A percentile compares a stretch with the other conserved stretches of the same genome.
Evolutionary conservation across 257 asterid genomes (phyloP).

Genomic region (Solanum raphanifolium): DNA sequence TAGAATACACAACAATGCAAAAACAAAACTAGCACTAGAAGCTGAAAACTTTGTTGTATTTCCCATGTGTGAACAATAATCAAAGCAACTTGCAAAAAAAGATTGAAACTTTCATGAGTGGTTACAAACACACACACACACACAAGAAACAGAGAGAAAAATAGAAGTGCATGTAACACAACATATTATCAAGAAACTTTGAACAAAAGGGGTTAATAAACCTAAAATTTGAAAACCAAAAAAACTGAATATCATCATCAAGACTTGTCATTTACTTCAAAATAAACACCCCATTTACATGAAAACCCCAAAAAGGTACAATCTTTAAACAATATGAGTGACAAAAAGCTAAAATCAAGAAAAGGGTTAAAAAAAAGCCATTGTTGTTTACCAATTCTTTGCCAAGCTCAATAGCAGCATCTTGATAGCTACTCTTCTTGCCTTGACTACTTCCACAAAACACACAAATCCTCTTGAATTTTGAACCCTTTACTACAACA

Average conservation of each 20-base stretch:
- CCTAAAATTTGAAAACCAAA: not conserved
- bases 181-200: not conserved
- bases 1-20: conserved; percentile 3
- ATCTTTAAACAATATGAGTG: not conserved
- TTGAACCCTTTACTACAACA: conserved; percentile 12
- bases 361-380: not conserved
- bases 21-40: not conserved
- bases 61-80: not conserved
- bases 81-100: conserved; percentile 1
- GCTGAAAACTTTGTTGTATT: not conserved
- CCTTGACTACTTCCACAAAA: conserved; percentile 49
- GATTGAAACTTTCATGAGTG: not conserved
- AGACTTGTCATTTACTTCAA: not conserved
- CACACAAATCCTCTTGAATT: conserved; percentile 45
- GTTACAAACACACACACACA: not conserved
- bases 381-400: conserved; percentile 24
- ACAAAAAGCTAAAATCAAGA: not conserved
- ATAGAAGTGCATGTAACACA: not conserved
- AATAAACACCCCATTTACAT: not conserved
- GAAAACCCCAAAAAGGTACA: not conserved
- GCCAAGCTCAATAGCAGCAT: conserved; percentile 39
- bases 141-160: not conserved
- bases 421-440: conserved; percentile 28
- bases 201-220: not conserved
- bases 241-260: not conserved